Evolutionary conservation across 768 basidiomycete species (phyloP).

Genomic region (Omphalotus guepiniiformis): DNA sequence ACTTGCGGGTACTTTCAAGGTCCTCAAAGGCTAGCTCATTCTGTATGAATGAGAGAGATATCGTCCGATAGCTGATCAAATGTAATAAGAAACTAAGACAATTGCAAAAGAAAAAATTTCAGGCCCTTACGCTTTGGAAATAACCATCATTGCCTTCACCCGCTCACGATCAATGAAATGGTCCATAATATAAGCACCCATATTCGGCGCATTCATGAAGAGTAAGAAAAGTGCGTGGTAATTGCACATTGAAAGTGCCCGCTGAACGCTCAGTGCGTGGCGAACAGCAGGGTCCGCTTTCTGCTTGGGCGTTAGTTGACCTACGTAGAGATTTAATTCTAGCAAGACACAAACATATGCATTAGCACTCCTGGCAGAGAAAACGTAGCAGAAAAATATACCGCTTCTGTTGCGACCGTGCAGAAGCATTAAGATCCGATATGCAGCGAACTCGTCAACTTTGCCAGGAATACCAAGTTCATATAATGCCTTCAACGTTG

Average conservation of each 20-base stretch:
- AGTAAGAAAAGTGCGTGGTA: conserved; percentile 90
- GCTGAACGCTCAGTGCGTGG: conserved; percentile 88
- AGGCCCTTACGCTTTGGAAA: conserved; percentile 84
- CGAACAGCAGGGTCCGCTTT: conserved; percentile 74
- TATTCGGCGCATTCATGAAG: conserved; percentile 83
- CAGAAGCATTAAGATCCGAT: conserved; percentile 92
- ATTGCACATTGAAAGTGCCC: conserved; percentile 87
- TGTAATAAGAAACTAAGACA: conserved; percentile 4
- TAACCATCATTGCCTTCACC: conserved; percentile 78
- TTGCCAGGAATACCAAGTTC: conserved; percentile 91
- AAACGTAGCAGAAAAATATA: conserved; percentile 37
- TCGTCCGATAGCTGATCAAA: conserved; percentile 67
- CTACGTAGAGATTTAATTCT: conserved; percentile 97
- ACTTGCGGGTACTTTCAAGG: conserved; percentile 55
- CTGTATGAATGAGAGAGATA: conserved; percentile 74
- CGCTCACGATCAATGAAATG: conserved; percentile 94
- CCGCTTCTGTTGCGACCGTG: conserved; percentile 94
- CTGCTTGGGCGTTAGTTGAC: conserved; percentile 93
- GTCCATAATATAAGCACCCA: conserved; percentile 99
- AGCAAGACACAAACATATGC: conserved; percentile 9
- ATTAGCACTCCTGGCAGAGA: not conserved
- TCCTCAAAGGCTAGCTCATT: conserved; percentile 83
- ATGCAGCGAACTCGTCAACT: conserved; percentile 94
- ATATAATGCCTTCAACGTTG: conserved; percentile 83
- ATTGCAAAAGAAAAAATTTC: not conserved